Evolutionary conservation across 2,329 filamentous ascomycete genomes (phyloP), one percentile per base, ranked within the genome.

Genomic region (Ciborinia camelliae): DNA sequence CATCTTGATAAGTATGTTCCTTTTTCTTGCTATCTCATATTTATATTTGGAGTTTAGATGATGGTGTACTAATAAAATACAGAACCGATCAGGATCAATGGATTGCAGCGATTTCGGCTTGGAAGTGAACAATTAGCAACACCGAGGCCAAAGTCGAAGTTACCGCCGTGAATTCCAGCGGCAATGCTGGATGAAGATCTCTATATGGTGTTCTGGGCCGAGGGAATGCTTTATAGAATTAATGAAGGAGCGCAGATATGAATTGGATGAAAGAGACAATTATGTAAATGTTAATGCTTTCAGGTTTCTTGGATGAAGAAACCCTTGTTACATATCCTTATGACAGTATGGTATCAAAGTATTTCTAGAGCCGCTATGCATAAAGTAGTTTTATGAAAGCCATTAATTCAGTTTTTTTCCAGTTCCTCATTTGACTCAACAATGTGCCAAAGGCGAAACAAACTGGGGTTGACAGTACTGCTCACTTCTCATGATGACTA

Each of bases 31-130:
- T 5, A 20, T 12, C 41, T 45, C 26, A 32, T 26, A 26, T 61
- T 15, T 48, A 20, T 50, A 0, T 51, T 48, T 54, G 10, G 18
- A 20, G 30, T 26, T 4, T 43, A 30, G 10, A 48, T 53, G 23
- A 26, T 53, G 23, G 8, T 41, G 62, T 50, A 39, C 23, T 37
- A 52, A 52, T 43, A 10, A 55, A 43, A 72, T 65, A 66, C 65
- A 86, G 84, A 71, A 85, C 84, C 71, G 92, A 97, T 71, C 90
- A 95, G 78, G 88, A 95, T 77, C 94, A 91, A 77, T 96, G 92
- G 91, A 86, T 89, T 77, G 84, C 87, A 23, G 92, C 90, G 3
- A 87, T 96, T 60, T 66, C 67, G 23, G 65, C 66, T 20, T 58
- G 41, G 55, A 58, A 32, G 41, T 58, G 30, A 58, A 12, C 10